phyloP scores from a whole-genome alignment of 139 green algal genomes.

The Edaphochlamys debaryana region DNA sequence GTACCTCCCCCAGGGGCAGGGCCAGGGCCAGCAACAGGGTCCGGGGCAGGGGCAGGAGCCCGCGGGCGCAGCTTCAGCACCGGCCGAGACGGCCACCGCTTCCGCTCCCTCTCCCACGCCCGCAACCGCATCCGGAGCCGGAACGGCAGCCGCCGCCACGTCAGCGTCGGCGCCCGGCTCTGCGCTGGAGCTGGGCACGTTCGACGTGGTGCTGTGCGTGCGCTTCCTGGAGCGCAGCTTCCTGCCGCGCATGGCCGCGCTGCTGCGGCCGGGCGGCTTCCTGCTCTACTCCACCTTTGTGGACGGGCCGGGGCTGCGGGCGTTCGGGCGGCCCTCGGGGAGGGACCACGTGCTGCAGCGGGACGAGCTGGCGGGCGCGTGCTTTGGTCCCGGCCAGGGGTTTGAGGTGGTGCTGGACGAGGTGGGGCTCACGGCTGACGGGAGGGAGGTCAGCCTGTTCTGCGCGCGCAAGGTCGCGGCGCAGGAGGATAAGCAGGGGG shows the following conservation, averaged over 20 bases:
- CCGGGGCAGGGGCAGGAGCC: no score
- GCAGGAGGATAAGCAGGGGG: background rate
- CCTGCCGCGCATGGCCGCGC: constrained; percentile 2
- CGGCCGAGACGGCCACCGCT: background rate
- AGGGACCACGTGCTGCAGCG: constrained; percentile 54
- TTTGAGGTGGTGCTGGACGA: constrained; percentile 51
- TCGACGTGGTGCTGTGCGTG: constrained; percentile 55
- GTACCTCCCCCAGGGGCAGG: background rate
- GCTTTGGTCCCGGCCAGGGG: constrained; percentile 51
- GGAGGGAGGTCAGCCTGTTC: constrained; percentile 49
- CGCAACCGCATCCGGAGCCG: no score
- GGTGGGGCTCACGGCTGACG: constrained; percentile 7
- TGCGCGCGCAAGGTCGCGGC: constrained; percentile 21
- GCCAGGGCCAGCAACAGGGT: background rate
- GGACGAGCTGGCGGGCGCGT: constrained; percentile 35
- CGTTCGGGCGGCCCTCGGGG: constrained; percentile 50
- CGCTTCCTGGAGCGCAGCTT: constrained; percentile 53
- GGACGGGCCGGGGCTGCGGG: constrained; percentile 40
- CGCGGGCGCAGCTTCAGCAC: no score
- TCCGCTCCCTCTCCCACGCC: no score
- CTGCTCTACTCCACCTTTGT: constrained; percentile 60
- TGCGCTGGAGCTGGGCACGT: background rate
- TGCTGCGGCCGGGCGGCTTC: constrained; percentile 47
- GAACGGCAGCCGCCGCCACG: background rate
- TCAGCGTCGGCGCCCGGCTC: no score